Base-by-base conservation (phyloP, 495 filamentous ascomycete species). In the Talaromyces proteolyticus region DNA sequence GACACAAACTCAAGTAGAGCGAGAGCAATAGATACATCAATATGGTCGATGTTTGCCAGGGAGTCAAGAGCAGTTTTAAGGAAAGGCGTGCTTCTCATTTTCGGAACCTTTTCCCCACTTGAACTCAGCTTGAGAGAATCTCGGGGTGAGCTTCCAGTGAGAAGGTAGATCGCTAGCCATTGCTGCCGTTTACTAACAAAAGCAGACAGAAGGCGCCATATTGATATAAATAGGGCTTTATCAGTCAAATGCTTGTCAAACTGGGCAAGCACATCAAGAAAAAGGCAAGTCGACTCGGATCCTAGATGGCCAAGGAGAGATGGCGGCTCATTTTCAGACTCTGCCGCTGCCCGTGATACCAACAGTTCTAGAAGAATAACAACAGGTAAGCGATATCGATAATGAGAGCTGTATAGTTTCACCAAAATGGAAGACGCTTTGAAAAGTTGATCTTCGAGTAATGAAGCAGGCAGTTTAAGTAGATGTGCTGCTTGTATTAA, bases 131-230 rank as follows among this genome's bases (percentile, higher is more conserved):
- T 85, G 54, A 89, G 62, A 1, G 82, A 79, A 43, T 91, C 80
- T 45, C 83, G 79, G 14, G 93, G 88, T 0, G 88, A 88, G 52
- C 82, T 84, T 20, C 93, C 93, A 3, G 91, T 95, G 21, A 97
- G 82, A 44, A 97, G 77, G 59, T 89, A 92, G 40, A 95, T 89
- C 0, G 92, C 84, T 70, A 99, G 85, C 85, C 94, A 97, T 59
- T 95, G 90, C 55, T 99, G 93, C 47, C 89, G 84, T 59, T 88
- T 91, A 58, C 88, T 87, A 42, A 97, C 78, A 42, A 96, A 81
- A n/a, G 82, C 84, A 22, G 92, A 86, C 25, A 96, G 81, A 49
- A 99, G 80, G 45, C 76, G 80, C 93, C 93, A 97, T 44, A 90
- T 85, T 19, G 74, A 70, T 43, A 80, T 74, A 19, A 84, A 76